These are phyloP conservation scores for Narthecium ossifragum DNA, from an alignment of 106 monocot genomes.

Conservation along the genomic window DNA sequence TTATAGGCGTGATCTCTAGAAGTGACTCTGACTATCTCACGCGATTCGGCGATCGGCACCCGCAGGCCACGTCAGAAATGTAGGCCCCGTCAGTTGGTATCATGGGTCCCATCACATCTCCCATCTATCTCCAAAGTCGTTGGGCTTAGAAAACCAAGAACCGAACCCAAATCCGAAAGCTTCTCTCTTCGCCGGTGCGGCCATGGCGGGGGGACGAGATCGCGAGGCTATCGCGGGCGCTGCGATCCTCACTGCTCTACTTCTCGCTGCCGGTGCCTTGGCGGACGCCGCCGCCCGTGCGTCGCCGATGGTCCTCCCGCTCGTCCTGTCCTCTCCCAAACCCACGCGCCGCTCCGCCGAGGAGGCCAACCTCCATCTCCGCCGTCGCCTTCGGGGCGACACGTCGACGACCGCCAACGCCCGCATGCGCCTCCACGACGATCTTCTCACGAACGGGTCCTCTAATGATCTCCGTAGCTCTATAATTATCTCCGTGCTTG, in stretches of 20 bases:
- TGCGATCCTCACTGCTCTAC: too few relatives aligned
- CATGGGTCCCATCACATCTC: background rate
- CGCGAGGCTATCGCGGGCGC: too few relatives aligned
- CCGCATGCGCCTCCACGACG: constrained; percentile 65
- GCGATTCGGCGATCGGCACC: too few relatives aligned
- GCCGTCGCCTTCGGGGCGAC: too few relatives aligned
- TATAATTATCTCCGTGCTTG: background rate
- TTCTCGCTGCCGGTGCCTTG: constrained; percentile 1
- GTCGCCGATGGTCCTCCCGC: constrained; percentile 51
- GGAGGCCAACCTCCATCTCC: constrained; percentile 15
- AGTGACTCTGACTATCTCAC: too few relatives aligned
- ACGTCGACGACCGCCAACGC: constrained; percentile 23
- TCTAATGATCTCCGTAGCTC: background rate
- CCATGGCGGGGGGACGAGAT: too few relatives aligned
- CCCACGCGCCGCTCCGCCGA: constrained; percentile 18
- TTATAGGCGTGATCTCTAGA: too few relatives aligned
- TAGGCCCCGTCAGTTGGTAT: background rate
- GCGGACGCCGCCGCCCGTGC: background rate
- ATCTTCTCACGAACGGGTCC: constrained; percentile 82
- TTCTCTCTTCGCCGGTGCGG: too few relatives aligned
- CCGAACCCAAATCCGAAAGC: too few relatives aligned
- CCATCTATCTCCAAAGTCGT: background rate
- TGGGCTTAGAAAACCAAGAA: background rate
- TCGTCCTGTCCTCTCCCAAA: constrained; percentile 33
- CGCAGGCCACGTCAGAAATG: background rate